Base-by-base conservation (phyloP, 805 yeast species). In the Phaffomyces antillensis region DNA sequence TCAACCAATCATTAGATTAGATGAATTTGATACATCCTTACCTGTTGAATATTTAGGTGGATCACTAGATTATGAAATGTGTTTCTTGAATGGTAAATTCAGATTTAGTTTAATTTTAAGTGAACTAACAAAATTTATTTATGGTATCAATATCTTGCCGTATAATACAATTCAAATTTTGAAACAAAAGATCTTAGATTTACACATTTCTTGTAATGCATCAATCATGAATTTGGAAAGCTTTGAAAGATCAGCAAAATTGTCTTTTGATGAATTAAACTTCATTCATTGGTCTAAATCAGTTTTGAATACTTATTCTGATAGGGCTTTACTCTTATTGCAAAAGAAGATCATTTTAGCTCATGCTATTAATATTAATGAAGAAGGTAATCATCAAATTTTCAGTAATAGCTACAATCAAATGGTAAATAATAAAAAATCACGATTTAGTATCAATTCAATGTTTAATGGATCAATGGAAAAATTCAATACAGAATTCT, bases 21-120 rank as follows among this genome's bases (percentile, higher is more conserved):
- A 71, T 43, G 82, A 77, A 52, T 75, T 73, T 56, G 80, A 79
- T 51, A 81, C 80, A 0, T 62, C 73, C n/a, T 58, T 76, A 51
- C 83, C 83, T 0, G 72, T 68, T 31, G 82, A 66, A 42, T 59
- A 66, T 35, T 66, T 67, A 4, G 61, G 65, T 37, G 62, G 59
- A 38, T 62, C 60, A 25, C 54, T 78, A 28, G 68, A 73, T 48
- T 68, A 68, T n/a, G 63, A 72, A 17, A 66, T 71, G 7, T 64
- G 79, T 23, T 73, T 76, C 30, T 59, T 76, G 56, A 77, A 76
- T 47, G 75, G 77, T 4, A 77, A 77, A 50, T 77, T 73, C 57
- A 67, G 72, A 52, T 79, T 70, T 51, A 72, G 72, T 46, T 55
- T 73, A 17, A 71, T 79, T 15, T 58, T 78, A 45, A 77, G 77